Conservation (phyloP, 78 protist species). For the Dictyostelium brefeldianum region DNA sequence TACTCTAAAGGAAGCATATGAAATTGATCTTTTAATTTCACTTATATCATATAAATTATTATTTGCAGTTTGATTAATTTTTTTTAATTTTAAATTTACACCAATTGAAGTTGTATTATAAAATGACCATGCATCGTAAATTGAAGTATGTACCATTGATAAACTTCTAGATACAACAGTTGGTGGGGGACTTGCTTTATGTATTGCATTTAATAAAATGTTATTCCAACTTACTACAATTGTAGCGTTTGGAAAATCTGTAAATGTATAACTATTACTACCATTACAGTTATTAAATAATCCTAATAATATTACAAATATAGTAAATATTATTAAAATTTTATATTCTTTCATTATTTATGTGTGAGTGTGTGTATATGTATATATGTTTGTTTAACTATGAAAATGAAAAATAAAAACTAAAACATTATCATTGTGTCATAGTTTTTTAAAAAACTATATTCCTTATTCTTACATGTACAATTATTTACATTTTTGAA, state of each 20-base stretch:
- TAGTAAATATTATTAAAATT: too few relatives aligned
- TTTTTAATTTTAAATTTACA: not conserved
- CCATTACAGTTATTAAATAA: too few relatives aligned
- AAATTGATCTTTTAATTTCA: conserved; percentile 25
- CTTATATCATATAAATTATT: not conserved
- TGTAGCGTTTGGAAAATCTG: conserved; percentile 37
- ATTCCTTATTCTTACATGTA: too few relatives aligned
- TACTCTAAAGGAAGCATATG: conserved; percentile 33
- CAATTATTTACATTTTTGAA: too few relatives aligned
- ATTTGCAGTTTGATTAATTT: not conserved
- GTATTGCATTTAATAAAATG: not conserved
- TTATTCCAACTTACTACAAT: conserved; percentile 40
- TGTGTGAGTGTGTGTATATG: too few relatives aligned
- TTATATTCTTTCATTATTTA: too few relatives aligned
- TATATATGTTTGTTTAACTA: too few relatives aligned
- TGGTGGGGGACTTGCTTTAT: conserved; percentile 36
- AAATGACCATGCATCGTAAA: conserved; percentile 44
- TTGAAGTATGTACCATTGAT: conserved; percentile 26
- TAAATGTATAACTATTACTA: not conserved
- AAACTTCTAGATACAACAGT: conserved; percentile 16
- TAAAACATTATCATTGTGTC: too few relatives aligned
- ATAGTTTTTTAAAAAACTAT: too few relatives aligned
- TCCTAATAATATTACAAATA: too few relatives aligned
- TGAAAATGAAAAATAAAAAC: too few relatives aligned
- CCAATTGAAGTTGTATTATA: not conserved